Conservation (phyloP, 225 moss, liverwort and hornwort species). For the Marchantia polymorpha region DNA sequence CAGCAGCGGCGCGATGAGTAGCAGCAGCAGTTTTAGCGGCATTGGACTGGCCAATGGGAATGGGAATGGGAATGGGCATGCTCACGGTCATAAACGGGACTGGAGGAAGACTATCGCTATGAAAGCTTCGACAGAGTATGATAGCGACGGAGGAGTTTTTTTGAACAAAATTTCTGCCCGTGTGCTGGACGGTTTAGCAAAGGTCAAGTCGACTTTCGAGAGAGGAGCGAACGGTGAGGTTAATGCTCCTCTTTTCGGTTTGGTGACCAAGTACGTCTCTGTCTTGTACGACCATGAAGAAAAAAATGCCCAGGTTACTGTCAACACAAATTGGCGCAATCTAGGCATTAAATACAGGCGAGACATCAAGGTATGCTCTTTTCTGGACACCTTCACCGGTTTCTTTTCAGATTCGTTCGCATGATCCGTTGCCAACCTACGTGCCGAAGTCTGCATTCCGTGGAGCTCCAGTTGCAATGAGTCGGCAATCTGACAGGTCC, state of each 20-base stretch:
- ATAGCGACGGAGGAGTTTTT: constrained; percentile 71
- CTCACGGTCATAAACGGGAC: constrained; percentile 13
- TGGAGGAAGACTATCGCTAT: constrained; percentile 52
- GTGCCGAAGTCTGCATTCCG: neutral
- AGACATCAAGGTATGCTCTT: constrained; percentile 65
- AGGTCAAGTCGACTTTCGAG: constrained; percentile 71
- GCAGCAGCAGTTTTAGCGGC: constrained; percentile 5
- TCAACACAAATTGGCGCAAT: constrained; percentile 60
- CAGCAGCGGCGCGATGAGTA: neutral
- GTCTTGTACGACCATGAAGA: constrained; percentile 84
- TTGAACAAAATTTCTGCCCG: constrained; percentile 80
- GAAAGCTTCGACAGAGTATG: constrained; percentile 84
- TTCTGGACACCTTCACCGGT: no score
- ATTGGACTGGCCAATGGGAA: neutral
- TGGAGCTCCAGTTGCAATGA: neutral
- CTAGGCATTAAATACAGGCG: constrained; percentile 67
- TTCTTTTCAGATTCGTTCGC: neutral
- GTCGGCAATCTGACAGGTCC: neutral
- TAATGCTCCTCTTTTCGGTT: constrained; percentile 64
- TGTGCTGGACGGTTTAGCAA: constrained; percentile 72
- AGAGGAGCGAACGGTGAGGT: constrained; percentile 64
- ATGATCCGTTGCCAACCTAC: neutral
- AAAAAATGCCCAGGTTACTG: constrained; percentile 77
- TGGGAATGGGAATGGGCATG: neutral
- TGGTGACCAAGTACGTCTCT: constrained; percentile 81